Evolutionary conservation across 495 filamentous ascomycete species (phyloP).

Genomic region (Talaromyces ruber): DNA sequence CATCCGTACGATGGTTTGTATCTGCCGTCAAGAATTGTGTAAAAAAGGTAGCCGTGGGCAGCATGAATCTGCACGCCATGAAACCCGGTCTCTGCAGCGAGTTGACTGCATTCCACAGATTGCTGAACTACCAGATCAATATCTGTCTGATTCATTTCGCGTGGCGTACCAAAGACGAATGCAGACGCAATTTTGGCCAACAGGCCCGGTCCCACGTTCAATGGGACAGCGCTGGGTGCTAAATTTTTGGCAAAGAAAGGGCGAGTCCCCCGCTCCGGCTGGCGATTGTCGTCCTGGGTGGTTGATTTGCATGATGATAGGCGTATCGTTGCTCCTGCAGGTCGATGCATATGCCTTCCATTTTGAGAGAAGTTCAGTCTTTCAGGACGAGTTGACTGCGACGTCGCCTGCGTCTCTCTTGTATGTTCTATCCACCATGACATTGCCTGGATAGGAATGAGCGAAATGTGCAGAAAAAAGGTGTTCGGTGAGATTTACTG

Average conservation of each 20-base stretch:
- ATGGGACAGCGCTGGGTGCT: conserved; percentile 36
- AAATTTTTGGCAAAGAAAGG: conserved; percentile 35
- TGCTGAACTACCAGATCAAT: conserved; percentile 36
- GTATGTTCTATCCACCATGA: conserved; percentile 48
- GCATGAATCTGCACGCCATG: conserved; percentile 71
- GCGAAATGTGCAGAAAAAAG: background rate
- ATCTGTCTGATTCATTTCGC: conserved; percentile 40
- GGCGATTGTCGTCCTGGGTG: conserved; percentile 52
- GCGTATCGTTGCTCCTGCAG: conserved; percentile 36
- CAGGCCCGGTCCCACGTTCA: conserved; percentile 28
- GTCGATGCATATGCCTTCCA: conserved; percentile 42
- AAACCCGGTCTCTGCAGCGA: conserved; percentile 55
- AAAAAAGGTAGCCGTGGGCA: conserved; percentile 65
- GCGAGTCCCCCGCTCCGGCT: conserved; percentile 31
- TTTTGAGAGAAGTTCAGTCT: conserved; percentile 20
- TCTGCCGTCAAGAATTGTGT: conserved; percentile 64
- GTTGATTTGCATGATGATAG: conserved; percentile 45
- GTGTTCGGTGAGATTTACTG: conserved; percentile 11
- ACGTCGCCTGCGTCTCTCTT: conserved; percentile 33
- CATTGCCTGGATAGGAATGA: conserved; percentile 30
- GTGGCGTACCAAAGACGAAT: conserved; percentile 31
- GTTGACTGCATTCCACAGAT: conserved; percentile 38
- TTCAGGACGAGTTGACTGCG: conserved; percentile 22
- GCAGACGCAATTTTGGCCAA: conserved; percentile 23
- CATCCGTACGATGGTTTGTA: conserved; percentile 54